These are phyloP conservation scores for Naganishia sp. DNA, from an alignment of 1,284 basidiomycete genomes.

Conservation along the genomic window DNA sequence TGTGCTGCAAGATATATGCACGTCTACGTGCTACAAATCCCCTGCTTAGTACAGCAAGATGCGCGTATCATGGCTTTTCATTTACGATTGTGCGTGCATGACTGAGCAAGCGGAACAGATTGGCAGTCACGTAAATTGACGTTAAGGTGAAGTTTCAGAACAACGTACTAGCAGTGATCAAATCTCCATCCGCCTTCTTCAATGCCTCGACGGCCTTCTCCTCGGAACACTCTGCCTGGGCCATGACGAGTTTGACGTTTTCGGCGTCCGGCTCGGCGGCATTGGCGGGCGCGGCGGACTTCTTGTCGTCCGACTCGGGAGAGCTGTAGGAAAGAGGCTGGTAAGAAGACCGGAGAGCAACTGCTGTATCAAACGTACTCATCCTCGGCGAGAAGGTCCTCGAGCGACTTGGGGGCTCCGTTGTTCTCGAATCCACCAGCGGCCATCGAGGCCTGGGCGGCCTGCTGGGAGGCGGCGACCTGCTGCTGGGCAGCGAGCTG, in stretches of 20 bases:
- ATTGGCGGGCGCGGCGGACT: conserved; percentile 51
- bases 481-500: conserved; percentile 83
- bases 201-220: conserved; percentile 84
- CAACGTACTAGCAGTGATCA: conserved; percentile 89
- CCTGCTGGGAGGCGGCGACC: conserved; percentile 59
- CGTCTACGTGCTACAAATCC: no score
- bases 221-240: conserved; percentile 74
- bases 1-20: no score
- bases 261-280: conserved; percentile 71
- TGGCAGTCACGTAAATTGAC: neutral
- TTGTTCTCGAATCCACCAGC: conserved; percentile 56
- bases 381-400: conserved; percentile 56
- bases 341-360: neutral
- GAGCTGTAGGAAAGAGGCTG: conserved; percentile 52
- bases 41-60: no score
- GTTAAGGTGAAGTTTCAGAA: no score
- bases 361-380: conserved; percentile 58
- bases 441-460: conserved; percentile 51
- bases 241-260: conserved; percentile 93
- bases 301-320: conserved; percentile 66
- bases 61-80: no score
- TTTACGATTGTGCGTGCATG: conserved; percentile 29
- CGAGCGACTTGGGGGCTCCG: conserved; percentile 59
- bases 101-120: neutral
- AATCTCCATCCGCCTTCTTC: conserved; percentile 84